These are phyloP conservation scores for Breynia disticha DNA, from an alignment of 441 rosid species.

Conservation along the genomic window DNA sequence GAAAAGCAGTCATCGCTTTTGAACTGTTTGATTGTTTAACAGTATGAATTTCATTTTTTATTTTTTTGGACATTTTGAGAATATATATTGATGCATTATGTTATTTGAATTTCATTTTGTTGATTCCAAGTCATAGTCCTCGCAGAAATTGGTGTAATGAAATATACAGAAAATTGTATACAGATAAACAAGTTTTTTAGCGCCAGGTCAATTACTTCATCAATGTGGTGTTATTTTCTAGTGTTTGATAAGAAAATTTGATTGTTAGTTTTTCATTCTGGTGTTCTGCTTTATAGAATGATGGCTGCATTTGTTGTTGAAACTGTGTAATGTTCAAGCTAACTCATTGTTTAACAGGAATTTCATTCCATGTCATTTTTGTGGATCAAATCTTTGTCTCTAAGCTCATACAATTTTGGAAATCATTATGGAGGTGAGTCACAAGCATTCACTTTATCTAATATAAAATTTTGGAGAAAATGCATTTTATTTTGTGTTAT, in stretches of 20 bases:
- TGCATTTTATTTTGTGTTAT: not conserved
- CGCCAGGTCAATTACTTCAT: not conserved
- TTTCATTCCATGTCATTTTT: slow-evolving; percentile 9
- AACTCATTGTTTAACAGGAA: slow-evolving; percentile 21
- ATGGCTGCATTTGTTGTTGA: not conserved
- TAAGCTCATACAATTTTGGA: slow-evolving; percentile 7
- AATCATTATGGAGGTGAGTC: slow-evolving; percentile 28
- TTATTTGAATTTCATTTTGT: too few species aligned
- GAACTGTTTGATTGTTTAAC: too few species aligned
- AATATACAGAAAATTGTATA: too few species aligned
- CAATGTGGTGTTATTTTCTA: not conserved
- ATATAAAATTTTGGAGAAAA: not conserved
- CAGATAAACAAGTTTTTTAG: too few species aligned
- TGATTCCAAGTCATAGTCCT: too few species aligned
- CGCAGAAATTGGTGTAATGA: too few species aligned
- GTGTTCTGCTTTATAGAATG: not conserved
- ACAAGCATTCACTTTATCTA: not conserved
- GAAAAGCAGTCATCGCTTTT: too few species aligned
- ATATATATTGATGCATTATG: too few species aligned
- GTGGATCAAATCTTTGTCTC: slow-evolving; percentile 23
- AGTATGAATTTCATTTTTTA: too few species aligned
- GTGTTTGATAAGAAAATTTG: not conserved
- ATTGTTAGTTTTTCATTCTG: not conserved
- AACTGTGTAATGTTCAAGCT: not conserved
- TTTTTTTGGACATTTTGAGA: too few species aligned